Evolutionary conservation across 495 filamentous ascomycete species (phyloP), one percentile per base, ranked within the genome.

Genomic region (Parathielavia hyrcaniae): DNA sequence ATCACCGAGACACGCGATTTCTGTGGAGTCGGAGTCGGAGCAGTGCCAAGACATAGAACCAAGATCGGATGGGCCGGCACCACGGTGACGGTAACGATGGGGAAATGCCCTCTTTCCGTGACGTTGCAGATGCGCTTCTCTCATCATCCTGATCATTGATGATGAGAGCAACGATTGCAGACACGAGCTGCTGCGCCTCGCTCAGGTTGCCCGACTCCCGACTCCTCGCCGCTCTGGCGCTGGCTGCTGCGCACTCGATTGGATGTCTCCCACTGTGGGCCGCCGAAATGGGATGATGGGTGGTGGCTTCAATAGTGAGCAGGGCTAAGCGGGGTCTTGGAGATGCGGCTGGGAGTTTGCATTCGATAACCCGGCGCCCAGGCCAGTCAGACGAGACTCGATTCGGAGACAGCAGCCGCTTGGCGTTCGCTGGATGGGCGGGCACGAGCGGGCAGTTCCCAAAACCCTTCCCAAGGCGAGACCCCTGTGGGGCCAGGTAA

Each of bases 401-500:
- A 32, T 34, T 40, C 34, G 44, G 23, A 8, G n/a, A 10, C 38
- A 57, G 22, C 16, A 17, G 1, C 19, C 19, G n/a, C 52, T 54
- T 47, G 26, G 53, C 30, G 30, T 23, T 9, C 11, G 11, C 26
- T 36, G 52, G 52, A n/a, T n/a, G n/a, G n/a, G n/a, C n/a, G n/a
- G n/a, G n/a, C n/a, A n/a, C n/a, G n/a, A 23, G 41, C 43, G 35
- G 53, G 41, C 38, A 35, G 45, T 32, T n/a, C n/a, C n/a, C n/a
- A n/a, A n/a, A n/a, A n/a, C n/a, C n/a, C n/a, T n/a, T n/a, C 8
- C n/a, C 26, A 10, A 45, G n/a, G 40, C 50, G 26, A 39, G 51
- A 54, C 26, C 53, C 52, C 19, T 55, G 53, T 19, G 22, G 43
- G 35, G n/a, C n/a, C n/a, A n/a, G n/a, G n/a, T n/a, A 54, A 55